Evolutionary conservation across 495 filamentous ascomycete genomes (phyloP), one percentile per base, ranked within the genome.

Genomic region (Chaetomium tenue): DNA sequence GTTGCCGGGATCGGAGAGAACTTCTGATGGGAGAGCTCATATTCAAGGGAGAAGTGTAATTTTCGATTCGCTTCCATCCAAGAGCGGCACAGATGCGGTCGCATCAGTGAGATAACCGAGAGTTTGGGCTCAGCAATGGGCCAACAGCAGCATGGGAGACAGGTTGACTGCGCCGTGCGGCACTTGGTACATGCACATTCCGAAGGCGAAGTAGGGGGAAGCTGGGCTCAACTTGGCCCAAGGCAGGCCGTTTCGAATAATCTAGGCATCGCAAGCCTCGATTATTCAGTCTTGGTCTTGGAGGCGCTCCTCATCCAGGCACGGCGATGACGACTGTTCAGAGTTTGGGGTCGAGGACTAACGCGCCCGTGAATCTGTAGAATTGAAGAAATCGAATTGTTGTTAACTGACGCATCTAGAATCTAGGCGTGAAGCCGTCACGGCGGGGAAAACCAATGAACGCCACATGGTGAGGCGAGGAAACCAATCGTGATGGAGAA

Each of bases 191-290:
- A 22, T 39, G 55, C 2, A 50, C 15, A 25, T 40, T 54, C 1
- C 48, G 25, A 48, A 16, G 6, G 28, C 26, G 26, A 3, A 11
- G n/a, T 1, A 47, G 16, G 25, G 61, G 56, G 46, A 52, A 57
- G 4, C 44, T 40, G 33, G 64, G 47, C 33, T 65, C 55, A 48
- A 20, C 13, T 39, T 53, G 65, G 65, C 55, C 65, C 11, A 26
- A 47, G 20, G 39, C 33, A 6, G 48, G 55, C 42, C 40, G 65
- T 67, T 67, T 67, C 56, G 50, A 20, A 48, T 63, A 60, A 63
- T 20, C 60, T 60, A 30, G 56, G 65, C 39, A 56, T 28, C 26
- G 39, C 56, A 23, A 51, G 54, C 20, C 30, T 62, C 39, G 23
- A 1, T 1, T 33, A 0, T 13, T 28, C 16, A 44, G 13, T 18